Conservation (phyloP, 306 rosid species). For the Echinosophora koreensis region DNA sequence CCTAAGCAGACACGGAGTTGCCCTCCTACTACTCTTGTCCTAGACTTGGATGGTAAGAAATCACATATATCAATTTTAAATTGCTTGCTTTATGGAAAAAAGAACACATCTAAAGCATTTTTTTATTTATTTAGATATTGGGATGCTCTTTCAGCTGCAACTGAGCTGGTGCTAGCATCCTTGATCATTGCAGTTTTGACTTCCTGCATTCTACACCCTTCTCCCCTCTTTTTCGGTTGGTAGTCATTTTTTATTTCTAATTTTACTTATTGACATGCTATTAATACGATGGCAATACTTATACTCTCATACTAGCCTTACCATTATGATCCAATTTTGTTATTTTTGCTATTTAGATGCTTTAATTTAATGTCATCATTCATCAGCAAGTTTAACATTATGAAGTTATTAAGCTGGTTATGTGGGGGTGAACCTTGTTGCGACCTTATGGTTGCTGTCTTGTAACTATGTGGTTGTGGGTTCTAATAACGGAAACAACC, state of each 20-base stretch:
- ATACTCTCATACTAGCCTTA: no score
- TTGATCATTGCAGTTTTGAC: slow-evolving; percentile 12
- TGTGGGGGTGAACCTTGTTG: slow-evolving; percentile 15
- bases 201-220: not conserved
- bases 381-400: not conserved
- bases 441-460: slow-evolving; percentile 23
- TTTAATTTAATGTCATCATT: slow-evolving; percentile 17
- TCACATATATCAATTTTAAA: slow-evolving; percentile 7
- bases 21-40: slow-evolving; percentile 90
- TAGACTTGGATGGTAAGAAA: slow-evolving; percentile 96
- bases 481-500: slow-evolving; percentile 8
- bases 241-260: not conserved
- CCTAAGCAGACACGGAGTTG: slow-evolving; percentile 99
- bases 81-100: not conserved
- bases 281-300: not conserved
- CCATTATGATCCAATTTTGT: no score
- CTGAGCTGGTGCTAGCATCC: not conserved
- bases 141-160: slow-evolving; percentile 7
- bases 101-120: not conserved
- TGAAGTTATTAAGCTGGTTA: not conserved
- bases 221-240: not conserved
- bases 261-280: slow-evolving; percentile 25
- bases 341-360: slow-evolving; percentile 10
- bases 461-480: not conserved
- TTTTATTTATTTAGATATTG: not conserved